Conservation (phyloP, 1,139 yeast species). For the Groenewaldozyma auringiensis region DNA sequence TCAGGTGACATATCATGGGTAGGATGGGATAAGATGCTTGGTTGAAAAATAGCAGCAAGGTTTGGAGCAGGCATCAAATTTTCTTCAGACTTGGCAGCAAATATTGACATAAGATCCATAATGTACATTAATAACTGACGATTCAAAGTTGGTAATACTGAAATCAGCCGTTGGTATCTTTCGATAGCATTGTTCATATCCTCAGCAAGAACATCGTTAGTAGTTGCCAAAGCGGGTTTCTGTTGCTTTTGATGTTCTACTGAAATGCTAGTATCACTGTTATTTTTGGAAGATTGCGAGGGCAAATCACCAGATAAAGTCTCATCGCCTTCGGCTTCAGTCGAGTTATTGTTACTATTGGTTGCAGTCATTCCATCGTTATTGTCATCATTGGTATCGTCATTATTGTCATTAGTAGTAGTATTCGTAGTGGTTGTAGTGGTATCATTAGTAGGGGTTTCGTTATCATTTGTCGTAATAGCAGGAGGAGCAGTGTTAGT, state of each 20-base stretch:
- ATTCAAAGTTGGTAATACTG: constrained; percentile 58
- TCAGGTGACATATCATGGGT: constrained; percentile 86
- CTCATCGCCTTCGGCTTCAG: neutral
- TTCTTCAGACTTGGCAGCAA: constrained; percentile 66
- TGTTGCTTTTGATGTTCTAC: constrained; percentile 7
- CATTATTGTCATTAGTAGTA: neutral
- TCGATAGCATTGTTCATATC: constrained; percentile 65
- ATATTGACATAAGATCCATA: constrained; percentile 77
- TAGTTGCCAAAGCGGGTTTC: constrained; percentile 1
- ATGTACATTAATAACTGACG: constrained; percentile 83
- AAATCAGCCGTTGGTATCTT: constrained; percentile 63
- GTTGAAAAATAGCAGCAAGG: constrained; percentile 93
- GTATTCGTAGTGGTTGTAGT: no score
- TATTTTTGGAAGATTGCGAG: neutral
- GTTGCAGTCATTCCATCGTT: neutral
- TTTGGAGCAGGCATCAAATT: constrained; percentile 92
- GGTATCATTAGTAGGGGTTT: no score
- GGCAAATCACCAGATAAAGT: constrained; percentile 6
- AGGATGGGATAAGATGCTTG: constrained; percentile 87
- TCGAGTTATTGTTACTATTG: neutral
- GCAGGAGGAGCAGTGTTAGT: neutral
- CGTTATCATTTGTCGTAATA: neutral
- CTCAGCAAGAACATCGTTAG: constrained; percentile 10
- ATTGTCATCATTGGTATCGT: neutral
- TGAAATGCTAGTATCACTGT: neutral